phyloP scores from a whole-genome alignment of 768 basidiomycete species.

The Pisolithus marmoratus region DNA sequence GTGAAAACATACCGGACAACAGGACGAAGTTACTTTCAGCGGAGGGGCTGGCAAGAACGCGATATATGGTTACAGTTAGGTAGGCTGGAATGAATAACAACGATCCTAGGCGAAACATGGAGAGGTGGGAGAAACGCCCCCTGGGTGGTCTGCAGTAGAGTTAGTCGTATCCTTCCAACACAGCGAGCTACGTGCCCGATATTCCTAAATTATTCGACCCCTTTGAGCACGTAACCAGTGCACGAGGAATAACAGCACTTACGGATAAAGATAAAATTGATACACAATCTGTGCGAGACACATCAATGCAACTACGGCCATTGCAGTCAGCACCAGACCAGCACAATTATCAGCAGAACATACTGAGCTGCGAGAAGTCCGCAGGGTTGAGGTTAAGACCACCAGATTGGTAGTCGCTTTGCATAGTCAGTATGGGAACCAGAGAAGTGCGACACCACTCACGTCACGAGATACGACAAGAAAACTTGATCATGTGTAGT shows the following conservation, averaged over 20 bases:
- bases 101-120: constrained; percentile 88
- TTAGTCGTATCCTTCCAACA: constrained; percentile 5
- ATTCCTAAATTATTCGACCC: constrained; percentile 38
- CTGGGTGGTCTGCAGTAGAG: constrained; percentile 56
- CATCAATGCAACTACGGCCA: constrained; percentile 75
- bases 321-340: constrained; percentile 2
- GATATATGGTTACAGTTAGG: constrained; percentile 70
- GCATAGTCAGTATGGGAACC: neutral
- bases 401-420: constrained; percentile 75
- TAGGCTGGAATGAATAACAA: constrained; percentile 88
- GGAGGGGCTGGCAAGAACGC: constrained; percentile 59
- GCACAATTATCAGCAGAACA: constrained; percentile 15
- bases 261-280: constrained; percentile 90
- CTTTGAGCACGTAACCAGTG: neutral
- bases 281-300: constrained; percentile 91
- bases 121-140: constrained; percentile 75
- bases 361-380: constrained; percentile 88
- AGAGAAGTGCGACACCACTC: constrained; percentile 3
- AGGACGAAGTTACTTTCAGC: constrained; percentile 72
- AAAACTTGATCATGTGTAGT: constrained; percentile 91
- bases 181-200: constrained; percentile 43
- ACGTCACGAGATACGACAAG: constrained; percentile 77
- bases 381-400: constrained; percentile 88
- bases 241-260: constrained; percentile 25
- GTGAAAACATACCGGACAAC: constrained; percentile 61